Percentiles rank a stretch among this genome's conserved stretches.
Conservation (phyloP, 345 rosid species). For the Geranium brycei region DNA sequence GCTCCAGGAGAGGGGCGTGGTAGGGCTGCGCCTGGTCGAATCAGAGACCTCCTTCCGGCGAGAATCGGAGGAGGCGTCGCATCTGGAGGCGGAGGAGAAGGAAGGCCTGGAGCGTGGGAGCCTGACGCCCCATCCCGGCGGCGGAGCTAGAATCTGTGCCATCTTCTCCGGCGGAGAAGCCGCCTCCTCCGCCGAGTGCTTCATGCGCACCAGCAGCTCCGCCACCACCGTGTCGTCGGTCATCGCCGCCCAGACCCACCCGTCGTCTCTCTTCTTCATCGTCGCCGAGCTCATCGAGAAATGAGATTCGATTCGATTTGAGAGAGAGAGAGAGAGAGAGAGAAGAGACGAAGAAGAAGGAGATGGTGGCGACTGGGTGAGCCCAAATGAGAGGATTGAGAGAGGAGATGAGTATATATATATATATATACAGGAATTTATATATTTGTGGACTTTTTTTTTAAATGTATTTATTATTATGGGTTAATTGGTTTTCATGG, state of each 20-base stretch:
- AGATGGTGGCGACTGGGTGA: not conserved
- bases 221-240: constrained; percentile 29
- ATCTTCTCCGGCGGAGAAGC: constrained; percentile 12
- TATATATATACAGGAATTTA: too few relatives aligned
- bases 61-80: constrained; percentile 13
- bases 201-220: constrained; percentile 26
- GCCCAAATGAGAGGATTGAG: not conserved
- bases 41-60: constrained; percentile 27
- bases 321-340: not conserved
- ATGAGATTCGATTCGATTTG: not conserved
- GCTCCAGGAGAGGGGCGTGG: constrained; percentile 72
- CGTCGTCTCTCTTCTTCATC: constrained; percentile 6
- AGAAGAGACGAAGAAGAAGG: not conserved
- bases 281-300: not conserved
- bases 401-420: not conserved
- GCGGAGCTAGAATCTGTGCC: constrained; percentile 15
- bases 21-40: constrained; percentile 47
- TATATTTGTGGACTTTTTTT: not conserved
- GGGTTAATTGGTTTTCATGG: not conserved
- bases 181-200: constrained; percentile 9
- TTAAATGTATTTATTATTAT: too few relatives aligned
- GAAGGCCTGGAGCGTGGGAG: constrained; percentile 36
- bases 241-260: constrained; percentile 34
- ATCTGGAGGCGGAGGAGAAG: constrained; percentile 14
- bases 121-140: constrained; percentile 46